phyloP scores from a whole-genome alignment of 352 stramenopile genomes.

The Phytophthora multivora region DNA sequence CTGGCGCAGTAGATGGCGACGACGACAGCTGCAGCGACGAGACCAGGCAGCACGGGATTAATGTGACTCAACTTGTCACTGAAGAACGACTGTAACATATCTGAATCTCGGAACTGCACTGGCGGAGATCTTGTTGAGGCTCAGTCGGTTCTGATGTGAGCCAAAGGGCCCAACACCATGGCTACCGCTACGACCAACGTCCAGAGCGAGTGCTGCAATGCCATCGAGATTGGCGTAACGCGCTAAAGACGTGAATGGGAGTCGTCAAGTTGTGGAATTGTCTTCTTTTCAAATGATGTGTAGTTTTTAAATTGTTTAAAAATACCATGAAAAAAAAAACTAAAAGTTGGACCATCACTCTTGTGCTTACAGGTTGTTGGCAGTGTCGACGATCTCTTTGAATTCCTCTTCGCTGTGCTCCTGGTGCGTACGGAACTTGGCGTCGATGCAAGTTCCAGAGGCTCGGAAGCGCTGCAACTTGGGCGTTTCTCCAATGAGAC shows the following conservation, averaged over 20 bases:
- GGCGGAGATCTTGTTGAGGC: constrained; percentile 1
- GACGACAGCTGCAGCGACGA: constrained; percentile 16
- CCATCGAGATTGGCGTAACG: background rate
- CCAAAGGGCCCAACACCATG: constrained; percentile 1
- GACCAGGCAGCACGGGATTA: constrained; percentile 22
- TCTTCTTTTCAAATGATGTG: no score
- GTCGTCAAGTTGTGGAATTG: no score
- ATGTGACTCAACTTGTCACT: constrained; percentile 16
- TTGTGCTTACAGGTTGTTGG: constrained; percentile 18
- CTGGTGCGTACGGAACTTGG: constrained; percentile 24
- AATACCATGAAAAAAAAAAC: no score
- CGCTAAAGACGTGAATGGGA: constrained; percentile 10
- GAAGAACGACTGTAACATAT: constrained; percentile 32
- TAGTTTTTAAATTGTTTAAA: no score
- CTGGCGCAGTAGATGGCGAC: constrained; percentile 28
- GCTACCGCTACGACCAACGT: constrained; percentile 1
- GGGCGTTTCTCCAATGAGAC: constrained; percentile 17
- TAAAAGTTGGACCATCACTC: background rate
- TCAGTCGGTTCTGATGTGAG: constrained; percentile 15
- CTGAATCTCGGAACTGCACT: background rate
- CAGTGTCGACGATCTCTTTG: constrained; percentile 22
- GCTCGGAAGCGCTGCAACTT: constrained; percentile 36
- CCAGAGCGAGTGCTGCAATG: constrained; percentile 12
- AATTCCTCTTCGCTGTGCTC: constrained; percentile 39
- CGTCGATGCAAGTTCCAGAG: constrained; percentile 31